Percentiles rank a stretch among this genome's conserved stretches.
Evolutionary conservation across 2,329 filamentous ascomycete genomes (phyloP).

Genomic region (Xylariaceae sp.): DNA sequence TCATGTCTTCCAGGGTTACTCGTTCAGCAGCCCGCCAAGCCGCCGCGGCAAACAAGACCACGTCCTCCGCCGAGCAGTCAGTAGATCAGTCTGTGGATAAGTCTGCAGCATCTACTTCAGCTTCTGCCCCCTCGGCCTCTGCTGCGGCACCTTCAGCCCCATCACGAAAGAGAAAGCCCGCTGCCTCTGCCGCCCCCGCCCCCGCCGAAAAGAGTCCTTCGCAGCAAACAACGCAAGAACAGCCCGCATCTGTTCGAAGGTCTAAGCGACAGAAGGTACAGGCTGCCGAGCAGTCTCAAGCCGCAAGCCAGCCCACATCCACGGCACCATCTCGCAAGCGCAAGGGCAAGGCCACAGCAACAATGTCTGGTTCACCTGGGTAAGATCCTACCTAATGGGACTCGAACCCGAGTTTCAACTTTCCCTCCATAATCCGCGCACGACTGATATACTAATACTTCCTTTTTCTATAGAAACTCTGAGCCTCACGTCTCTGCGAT

Average conservation of each 20-base stretch:
- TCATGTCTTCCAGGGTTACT: slow-evolving; percentile 97
- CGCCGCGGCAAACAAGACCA: slow-evolving; percentile 66
- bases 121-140: slow-evolving; percentile 35
- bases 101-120: slow-evolving; percentile 38
- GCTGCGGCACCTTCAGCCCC: slow-evolving; percentile 35
- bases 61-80: slow-evolving; percentile 40
- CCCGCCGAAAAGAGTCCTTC: slow-evolving; percentile 44
- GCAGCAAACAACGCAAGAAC: slow-evolving; percentile 25
- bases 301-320: slow-evolving; percentile 31
- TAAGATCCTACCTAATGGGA: slow-evolving; percentile 38
- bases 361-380: slow-evolving; percentile 67
- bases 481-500: slow-evolving; percentile 61
- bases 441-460: slow-evolving; percentile 21
- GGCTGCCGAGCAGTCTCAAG: slow-evolving; percentile 30
- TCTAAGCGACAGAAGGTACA: slow-evolving; percentile 67
- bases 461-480: slow-evolving; percentile 35
- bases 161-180: slow-evolving; percentile 70
- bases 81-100: slow-evolving; percentile 38
- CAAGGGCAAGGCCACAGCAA: slow-evolving; percentile 56
- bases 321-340: slow-evolving; percentile 44
- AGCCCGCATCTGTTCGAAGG: slow-evolving; percentile 48
- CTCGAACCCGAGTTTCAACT: not conserved
- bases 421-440: slow-evolving; percentile 17
- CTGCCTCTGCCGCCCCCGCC: slow-evolving; percentile 39
- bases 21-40: slow-evolving; percentile 90